These are phyloP conservation scores for Lachnellula occidentalis DNA, from an alignment of 2,329 filamentous ascomycete species.

Conservation along the genomic window DNA sequence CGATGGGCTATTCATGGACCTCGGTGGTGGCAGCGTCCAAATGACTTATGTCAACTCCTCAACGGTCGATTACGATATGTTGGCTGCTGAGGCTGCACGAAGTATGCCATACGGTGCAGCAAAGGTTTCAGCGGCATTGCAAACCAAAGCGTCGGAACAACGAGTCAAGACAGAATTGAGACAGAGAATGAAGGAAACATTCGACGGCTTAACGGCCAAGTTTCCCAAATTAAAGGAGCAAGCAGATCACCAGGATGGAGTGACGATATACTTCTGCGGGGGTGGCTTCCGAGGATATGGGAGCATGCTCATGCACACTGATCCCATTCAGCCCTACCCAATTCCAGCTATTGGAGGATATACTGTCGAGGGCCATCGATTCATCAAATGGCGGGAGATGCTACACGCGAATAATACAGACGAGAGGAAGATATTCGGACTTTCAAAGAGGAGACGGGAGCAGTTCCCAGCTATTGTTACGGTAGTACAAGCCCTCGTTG, in stretches of 20 bases:
- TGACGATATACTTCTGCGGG: constrained; percentile 79
- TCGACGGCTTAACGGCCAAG: constrained; percentile 43
- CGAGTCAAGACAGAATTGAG: constrained; percentile 42
- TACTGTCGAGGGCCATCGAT: constrained; percentile 54
- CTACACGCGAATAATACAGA: constrained; percentile 44
- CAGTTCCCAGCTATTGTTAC: constrained; percentile 83
- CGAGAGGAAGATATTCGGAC: constrained; percentile 61
- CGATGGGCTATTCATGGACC: constrained; percentile 78
- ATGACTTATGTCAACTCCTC: constrained; percentile 57
- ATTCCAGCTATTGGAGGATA: constrained; percentile 80
- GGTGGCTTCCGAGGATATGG: constrained; percentile 90
- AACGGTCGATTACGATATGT: constrained; percentile 40
- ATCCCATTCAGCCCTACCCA: constrained; percentile 70
- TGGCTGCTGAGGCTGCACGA: constrained; percentile 49
- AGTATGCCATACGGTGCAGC: constrained; percentile 60
- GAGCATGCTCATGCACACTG: constrained; percentile 78
- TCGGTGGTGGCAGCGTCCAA: constrained; percentile 68
- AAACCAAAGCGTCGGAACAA: constrained; percentile 37
- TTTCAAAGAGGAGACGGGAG: constrained; percentile 70
- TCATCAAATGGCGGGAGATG: constrained; percentile 50
- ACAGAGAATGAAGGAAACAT: constrained; percentile 53
- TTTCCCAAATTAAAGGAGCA: constrained; percentile 50
- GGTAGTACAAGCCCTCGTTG: constrained; percentile 69
- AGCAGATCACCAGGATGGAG: constrained; percentile 35
- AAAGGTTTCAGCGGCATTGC: constrained; percentile 46